Percentiles rank a stretch among this genome's conserved stretches.
Conservation (phyloP, 2,329 filamentous ascomycete genomes). For the Ceratocystis papillata region DNA sequence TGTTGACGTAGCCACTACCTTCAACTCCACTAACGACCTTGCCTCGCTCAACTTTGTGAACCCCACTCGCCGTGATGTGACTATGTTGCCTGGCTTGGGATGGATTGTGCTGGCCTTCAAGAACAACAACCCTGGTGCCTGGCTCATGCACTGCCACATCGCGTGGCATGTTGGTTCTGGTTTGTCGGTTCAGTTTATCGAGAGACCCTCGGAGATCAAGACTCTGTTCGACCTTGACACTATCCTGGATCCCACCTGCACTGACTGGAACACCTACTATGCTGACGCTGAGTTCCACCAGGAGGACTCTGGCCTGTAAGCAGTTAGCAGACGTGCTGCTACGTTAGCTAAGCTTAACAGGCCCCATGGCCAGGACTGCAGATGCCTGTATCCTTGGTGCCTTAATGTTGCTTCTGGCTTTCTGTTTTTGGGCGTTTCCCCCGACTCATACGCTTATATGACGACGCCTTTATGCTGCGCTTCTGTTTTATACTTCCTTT, state of each 20-base stretch:
- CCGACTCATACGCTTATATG: neutral
- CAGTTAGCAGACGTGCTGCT: neutral
- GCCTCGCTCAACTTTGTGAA: slow-evolving; percentile 37
- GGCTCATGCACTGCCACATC: slow-evolving; percentile 47
- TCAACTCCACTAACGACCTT: slow-evolving; percentile 30
- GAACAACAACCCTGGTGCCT: slow-evolving; percentile 42
- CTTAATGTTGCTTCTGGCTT: neutral
- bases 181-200: slow-evolving; percentile 42
- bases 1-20: slow-evolving; percentile 23
- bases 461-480: neutral
- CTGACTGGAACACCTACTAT: slow-evolving; percentile 24
- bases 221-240: slow-evolving; percentile 22
- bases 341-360: neutral
- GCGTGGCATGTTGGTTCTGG: slow-evolving; percentile 47
- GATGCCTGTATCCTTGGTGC: neutral
- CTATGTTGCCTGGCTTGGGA: slow-evolving; percentile 37
- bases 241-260: slow-evolving; percentile 23
- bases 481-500: neutral
- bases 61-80: slow-evolving; percentile 43
- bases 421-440: neutral
- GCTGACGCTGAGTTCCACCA: slow-evolving; percentile 23
- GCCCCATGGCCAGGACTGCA: neutral
- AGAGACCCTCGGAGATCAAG: slow-evolving; percentile 24
- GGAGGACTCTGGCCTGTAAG: slow-evolving; percentile 26
- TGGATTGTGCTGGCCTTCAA: slow-evolving; percentile 42